Evolutionary conservation across 768 basidiomycete species (phyloP).

Genomic region (button mushroom (Agaricus bisporus)): DNA sequence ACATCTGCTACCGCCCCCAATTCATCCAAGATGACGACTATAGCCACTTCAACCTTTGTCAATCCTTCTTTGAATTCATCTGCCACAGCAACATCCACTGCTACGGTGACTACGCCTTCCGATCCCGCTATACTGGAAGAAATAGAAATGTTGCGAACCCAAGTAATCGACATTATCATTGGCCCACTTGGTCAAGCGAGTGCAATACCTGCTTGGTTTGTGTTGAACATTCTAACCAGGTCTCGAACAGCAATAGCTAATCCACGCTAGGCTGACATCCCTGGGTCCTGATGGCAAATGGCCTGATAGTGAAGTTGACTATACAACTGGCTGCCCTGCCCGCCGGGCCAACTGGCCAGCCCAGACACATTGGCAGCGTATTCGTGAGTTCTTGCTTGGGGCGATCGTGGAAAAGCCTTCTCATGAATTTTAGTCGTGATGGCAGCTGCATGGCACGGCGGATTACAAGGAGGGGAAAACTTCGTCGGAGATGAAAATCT

Average conservation of each 20-base stretch:
- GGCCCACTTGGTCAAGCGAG: constrained; percentile 26
- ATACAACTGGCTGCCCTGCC: constrained; percentile 56
- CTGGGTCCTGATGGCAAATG: constrained; percentile 46
- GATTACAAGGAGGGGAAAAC: constrained; percentile 31
- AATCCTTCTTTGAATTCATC: background rate
- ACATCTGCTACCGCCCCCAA: background rate
- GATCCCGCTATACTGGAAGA: constrained; percentile 2
- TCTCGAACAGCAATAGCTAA: background rate
- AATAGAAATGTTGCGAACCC: constrained; percentile 15
- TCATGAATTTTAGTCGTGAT: constrained; percentile 34
- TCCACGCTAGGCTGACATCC: constrained; percentile 34
- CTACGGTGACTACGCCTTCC: background rate
- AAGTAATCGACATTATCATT: constrained; percentile 38
- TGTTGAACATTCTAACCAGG: background rate
- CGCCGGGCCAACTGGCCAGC: constrained; percentile 69
- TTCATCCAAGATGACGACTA: background rate
- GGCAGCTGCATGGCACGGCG: constrained; percentile 54
- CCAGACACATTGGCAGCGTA: constrained; percentile 48
- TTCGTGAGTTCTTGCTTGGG: constrained; percentile 28
- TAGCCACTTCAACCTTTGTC: background rate
- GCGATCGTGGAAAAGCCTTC: background rate
- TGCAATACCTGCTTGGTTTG: constrained; percentile 33
- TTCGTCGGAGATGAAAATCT: constrained; percentile 36
- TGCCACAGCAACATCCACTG: background rate
- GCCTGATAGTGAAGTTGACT: constrained; percentile 52